Conservation (phyloP, 164 flowering plant species). For the Piper betle region DNA sequence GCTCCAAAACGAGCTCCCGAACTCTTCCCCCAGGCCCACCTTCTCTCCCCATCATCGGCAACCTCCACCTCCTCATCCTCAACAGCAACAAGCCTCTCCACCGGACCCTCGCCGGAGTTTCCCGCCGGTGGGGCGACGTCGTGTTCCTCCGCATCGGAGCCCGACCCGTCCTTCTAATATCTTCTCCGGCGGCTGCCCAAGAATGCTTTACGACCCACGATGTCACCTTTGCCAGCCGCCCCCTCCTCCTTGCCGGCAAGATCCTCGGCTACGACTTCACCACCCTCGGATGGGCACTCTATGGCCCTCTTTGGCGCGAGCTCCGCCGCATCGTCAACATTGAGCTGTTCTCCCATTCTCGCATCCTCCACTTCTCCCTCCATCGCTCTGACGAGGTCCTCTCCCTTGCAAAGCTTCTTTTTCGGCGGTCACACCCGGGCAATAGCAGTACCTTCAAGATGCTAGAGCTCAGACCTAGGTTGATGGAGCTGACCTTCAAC, state of each 20-base stretch:
- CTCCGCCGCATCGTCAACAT: conserved; percentile 8
- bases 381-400: conserved; percentile 7
- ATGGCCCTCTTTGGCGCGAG: conserved; percentile 14
- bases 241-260: conserved; percentile 11
- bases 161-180: conserved; percentile 10
- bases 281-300: conserved; percentile 4
- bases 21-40: conserved; percentile 7
- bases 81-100: conserved; percentile 10
- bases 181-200: conserved; percentile 9
- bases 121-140: conserved; percentile 8
- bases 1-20: no score
- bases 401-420: conserved; percentile 1
- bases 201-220: conserved; percentile 24
- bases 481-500: conserved; percentile 6
- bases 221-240: conserved; percentile 21
- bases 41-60: conserved; percentile 12
- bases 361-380: conserved; percentile 4
- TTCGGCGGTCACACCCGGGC: background rate
- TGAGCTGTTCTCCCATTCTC: conserved; percentile 8
- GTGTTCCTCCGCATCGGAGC: conserved; percentile 8
- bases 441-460: background rate
- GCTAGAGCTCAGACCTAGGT: conserved; percentile 4
- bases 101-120: conserved; percentile 6
- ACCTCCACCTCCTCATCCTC: conserved; percentile 11
- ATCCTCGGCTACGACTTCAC: conserved; percentile 12